Evolutionary conservation across 2,329 filamentous ascomycete genomes (phyloP).

Genomic region (Hypoxylon sp.): DNA sequence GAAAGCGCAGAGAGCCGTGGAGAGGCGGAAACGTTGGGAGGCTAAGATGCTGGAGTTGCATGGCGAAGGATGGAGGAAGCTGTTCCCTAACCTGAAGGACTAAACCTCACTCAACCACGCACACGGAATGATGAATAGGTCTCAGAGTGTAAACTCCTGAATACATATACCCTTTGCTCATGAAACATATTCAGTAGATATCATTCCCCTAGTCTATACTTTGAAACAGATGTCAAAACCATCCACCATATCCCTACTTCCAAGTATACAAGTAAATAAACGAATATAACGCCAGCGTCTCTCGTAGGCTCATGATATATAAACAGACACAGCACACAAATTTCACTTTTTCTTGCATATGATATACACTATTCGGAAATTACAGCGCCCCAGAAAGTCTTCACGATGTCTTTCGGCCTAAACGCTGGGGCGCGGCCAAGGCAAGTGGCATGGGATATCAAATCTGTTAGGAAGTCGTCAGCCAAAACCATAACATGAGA

Average conservation of each 20-base stretch:
- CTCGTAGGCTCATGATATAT: neutral
- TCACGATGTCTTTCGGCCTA: constrained; percentile 50
- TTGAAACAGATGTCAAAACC: neutral
- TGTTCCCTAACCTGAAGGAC: constrained; percentile 16
- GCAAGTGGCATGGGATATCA: constrained; percentile 48
- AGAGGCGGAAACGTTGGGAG: constrained; percentile 44
- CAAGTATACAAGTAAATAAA: constrained; percentile 6
- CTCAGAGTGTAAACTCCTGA: neutral
- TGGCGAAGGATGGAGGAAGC: constrained; percentile 44
- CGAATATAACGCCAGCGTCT: neutral
- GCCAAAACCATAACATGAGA: neutral
- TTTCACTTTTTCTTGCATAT: neutral
- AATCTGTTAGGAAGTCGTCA: constrained; percentile 42
- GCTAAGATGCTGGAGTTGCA: constrained; percentile 43
- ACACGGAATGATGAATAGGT: neutral
- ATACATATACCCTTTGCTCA: constrained; percentile 13
- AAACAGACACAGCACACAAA: neutral
- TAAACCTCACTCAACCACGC: neutral
- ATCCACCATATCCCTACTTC: neutral
- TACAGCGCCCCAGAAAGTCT: constrained; percentile 52
- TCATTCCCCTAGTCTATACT: constrained; percentile 2
- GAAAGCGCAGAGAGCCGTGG: constrained; percentile 31
- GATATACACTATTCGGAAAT: constrained; percentile 27
- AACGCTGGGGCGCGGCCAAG: constrained; percentile 52
- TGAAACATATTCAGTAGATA: neutral